phyloP scores from a whole-genome alignment of 192 early-diverging fungal genomes.

The Coemansia aciculifera region DNA sequence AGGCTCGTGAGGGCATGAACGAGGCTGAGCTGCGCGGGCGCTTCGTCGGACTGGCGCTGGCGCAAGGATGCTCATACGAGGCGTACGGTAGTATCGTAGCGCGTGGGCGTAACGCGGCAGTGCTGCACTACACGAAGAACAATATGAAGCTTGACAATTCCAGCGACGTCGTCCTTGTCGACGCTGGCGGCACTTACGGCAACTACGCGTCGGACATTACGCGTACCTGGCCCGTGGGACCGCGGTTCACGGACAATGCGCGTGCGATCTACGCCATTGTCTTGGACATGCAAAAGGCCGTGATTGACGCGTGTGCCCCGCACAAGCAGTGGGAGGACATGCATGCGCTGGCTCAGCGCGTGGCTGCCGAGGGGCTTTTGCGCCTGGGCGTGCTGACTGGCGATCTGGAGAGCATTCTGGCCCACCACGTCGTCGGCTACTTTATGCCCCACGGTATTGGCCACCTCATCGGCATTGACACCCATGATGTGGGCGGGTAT shows the following conservation, averaged over 20 bases:
- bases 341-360: constrained; percentile 70
- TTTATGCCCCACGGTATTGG: constrained; percentile 94
- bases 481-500: constrained; percentile 84
- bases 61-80: constrained; percentile 68
- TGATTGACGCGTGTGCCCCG: constrained; percentile 63
- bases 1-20: constrained; percentile 61
- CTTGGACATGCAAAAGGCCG: constrained; percentile 78
- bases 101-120: constrained; percentile 70
- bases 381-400: constrained; percentile 74
- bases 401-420: constrained; percentile 58
- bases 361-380: constrained; percentile 59
- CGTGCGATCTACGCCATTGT: constrained; percentile 78
- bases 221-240: constrained; percentile 79
- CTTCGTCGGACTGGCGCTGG: constrained; percentile 72
- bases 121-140: constrained; percentile 84
- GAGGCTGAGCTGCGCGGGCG: constrained; percentile 78
- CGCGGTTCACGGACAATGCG: constrained; percentile 68
- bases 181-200: constrained; percentile 78
- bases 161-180: constrained; percentile 71
- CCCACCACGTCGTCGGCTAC: constrained; percentile 69
- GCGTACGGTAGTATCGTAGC: constrained; percentile 88
- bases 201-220: constrained; percentile 92
- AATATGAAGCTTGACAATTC: constrained; percentile 57
- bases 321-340: constrained; percentile 87
- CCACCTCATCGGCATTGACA: constrained; percentile 85